Conservation (phyloP, 805 yeast genomes). For the Candida stauntonica region DNA sequence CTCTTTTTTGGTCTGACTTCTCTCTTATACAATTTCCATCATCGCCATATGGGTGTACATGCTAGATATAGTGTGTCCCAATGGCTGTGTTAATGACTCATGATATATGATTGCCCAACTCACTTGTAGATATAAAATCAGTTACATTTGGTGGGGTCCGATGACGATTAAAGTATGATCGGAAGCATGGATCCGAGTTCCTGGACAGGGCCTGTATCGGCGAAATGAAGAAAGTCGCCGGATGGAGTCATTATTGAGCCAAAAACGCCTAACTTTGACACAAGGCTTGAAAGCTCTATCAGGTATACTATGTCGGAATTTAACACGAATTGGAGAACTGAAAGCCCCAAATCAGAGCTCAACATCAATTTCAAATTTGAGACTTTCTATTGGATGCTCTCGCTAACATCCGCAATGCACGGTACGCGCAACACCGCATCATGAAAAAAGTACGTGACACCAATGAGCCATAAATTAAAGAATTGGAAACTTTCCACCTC, state of each 20-base stretch:
- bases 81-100: conserved; percentile 17
- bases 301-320: neutral
- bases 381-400: conserved; percentile 14
- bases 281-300: too few relatives aligned
- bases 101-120: conserved; percentile 14
- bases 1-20: neutral
- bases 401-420: neutral
- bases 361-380: conserved; percentile 12
- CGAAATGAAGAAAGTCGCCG: too few relatives aligned
- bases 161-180: neutral
- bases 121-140: too few relatives aligned
- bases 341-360: neutral
- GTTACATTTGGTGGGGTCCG: too few relatives aligned
- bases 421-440: conserved; percentile 5
- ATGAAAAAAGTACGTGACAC: conserved; percentile 1
- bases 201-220: too few relatives aligned
- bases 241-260: too few relatives aligned
- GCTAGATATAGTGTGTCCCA: too few relatives aligned
- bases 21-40: neutral
- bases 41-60: neutral
- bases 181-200: conserved; percentile 5
- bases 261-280: too few relatives aligned
- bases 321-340: neutral
- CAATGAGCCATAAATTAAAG: neutral
- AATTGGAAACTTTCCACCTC: neutral